These are phyloP conservation scores for Ustilago curta DNA, from an alignment of 1,284 basidiomycete genomes.

Conservation along the genomic window DNA sequence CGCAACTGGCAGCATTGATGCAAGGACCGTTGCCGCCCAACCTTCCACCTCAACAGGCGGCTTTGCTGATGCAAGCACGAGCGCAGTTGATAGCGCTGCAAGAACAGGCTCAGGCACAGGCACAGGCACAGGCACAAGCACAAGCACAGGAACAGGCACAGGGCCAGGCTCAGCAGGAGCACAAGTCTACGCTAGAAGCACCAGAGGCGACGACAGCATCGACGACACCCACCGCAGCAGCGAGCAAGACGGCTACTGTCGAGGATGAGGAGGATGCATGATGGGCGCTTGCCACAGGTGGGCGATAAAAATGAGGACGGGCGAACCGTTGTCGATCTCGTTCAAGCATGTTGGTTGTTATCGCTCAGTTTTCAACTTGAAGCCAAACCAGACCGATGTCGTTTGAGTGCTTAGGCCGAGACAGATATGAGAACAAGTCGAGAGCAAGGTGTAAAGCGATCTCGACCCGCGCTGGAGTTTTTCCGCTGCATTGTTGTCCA, in stretches of 20 bases:
- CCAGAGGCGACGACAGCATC: neutral
- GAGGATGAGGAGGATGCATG: constrained; percentile 37
- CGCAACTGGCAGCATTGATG: constrained; percentile 42
- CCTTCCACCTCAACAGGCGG: constrained; percentile 46
- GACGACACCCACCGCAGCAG: neutral
- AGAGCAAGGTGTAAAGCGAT: too few relatives aligned
- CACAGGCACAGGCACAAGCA: constrained; percentile 14
- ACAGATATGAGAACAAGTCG: too few relatives aligned
- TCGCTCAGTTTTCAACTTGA: neutral
- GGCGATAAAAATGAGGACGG: too few relatives aligned
- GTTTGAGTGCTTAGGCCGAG: too few relatives aligned
- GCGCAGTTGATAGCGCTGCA: constrained; percentile 37
- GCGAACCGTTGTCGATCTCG: neutral
- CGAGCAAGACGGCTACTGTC: constrained; percentile 28
- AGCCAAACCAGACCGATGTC: too few relatives aligned
- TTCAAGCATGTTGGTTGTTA: neutral
- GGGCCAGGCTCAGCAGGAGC: constrained; percentile 1
- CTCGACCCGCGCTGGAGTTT: too few relatives aligned
- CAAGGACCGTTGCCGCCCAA: constrained; percentile 49
- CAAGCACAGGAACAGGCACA: constrained; percentile 22
- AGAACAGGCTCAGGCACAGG: constrained; percentile 34
- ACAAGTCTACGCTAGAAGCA: neutral
- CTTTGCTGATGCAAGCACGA: constrained; percentile 44
- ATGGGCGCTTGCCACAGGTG: neutral
- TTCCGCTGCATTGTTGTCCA: too few relatives aligned